These are phyloP conservation scores for Grammothele lineata DNA, from an alignment of 768 basidiomycete genomes.

Conservation along the genomic window DNA sequence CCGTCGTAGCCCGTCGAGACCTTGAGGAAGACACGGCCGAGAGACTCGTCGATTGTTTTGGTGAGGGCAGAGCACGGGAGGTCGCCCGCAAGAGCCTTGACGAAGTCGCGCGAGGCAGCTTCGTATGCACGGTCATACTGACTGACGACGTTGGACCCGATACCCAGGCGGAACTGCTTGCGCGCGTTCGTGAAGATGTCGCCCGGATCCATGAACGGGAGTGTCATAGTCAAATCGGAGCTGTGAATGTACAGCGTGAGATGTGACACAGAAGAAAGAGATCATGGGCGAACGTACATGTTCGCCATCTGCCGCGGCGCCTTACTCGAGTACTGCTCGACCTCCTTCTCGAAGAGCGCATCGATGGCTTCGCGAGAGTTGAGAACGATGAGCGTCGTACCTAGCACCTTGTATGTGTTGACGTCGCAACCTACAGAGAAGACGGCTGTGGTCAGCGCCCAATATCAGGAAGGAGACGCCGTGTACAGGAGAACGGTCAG, in stretches of 20 bases:
- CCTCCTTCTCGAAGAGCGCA: constrained; percentile 14
- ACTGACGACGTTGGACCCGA: constrained; percentile 5
- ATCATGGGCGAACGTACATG: constrained; percentile 9
- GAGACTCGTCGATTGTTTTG: constrained; percentile 9
- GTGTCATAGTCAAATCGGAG: constrained; percentile 13
- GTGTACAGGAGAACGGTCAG: too few relatives aligned
- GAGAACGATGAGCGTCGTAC: constrained; percentile 17
- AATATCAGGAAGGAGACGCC: too few relatives aligned
- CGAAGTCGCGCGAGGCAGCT: constrained; percentile 3
- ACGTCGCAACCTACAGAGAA: constrained; percentile 5
- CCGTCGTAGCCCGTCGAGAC: constrained; percentile 16
- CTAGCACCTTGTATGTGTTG: constrained; percentile 10
- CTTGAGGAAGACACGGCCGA: constrained; percentile 12
- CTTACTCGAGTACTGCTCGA: constrained; percentile 13
- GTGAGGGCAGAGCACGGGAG: background rate
- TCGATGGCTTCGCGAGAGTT: constrained; percentile 18
- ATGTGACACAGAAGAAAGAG: background rate
- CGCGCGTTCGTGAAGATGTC: constrained; percentile 12
- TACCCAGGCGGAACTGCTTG: constrained; percentile 13
- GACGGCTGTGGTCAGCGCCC: too few relatives aligned
- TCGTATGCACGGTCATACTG: constrained; percentile 12
- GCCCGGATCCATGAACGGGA: constrained; percentile 19
- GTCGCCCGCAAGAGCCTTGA: constrained; percentile 6
- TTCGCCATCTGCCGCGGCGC: constrained; percentile 13
- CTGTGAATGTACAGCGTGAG: background rate